These are phyloP conservation scores for Paraphysoderma sedebokerense DNA, from an alignment of 371 early-diverging fungal genomes.

Conservation along the genomic window DNA sequence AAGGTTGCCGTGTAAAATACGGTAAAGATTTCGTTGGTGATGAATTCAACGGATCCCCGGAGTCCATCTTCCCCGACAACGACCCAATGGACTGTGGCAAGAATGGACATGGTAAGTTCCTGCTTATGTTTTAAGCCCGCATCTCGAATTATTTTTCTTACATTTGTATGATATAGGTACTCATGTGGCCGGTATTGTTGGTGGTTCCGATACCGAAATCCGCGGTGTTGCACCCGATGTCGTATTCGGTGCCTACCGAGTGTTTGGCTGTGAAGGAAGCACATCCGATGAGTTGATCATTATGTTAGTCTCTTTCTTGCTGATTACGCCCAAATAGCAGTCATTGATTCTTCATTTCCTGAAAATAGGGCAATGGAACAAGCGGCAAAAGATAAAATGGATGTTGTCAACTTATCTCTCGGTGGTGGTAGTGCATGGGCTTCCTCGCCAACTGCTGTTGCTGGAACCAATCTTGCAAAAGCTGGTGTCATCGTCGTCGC, in stretches of 20 bases:
- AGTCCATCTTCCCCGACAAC: slow-evolving; percentile 3
- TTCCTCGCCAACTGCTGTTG: background rate
- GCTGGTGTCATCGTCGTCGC: background rate
- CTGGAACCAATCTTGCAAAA: background rate
- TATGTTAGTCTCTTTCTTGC: background rate
- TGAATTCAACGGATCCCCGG: slow-evolving; percentile 1
- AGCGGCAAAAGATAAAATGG: background rate
- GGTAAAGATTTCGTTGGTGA: slow-evolving; percentile 16
- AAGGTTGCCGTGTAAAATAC: slow-evolving; percentile 25
- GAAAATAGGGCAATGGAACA: background rate
- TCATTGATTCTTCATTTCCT: too few species aligned
- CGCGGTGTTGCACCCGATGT: slow-evolving; percentile 19
- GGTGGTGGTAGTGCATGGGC: slow-evolving; percentile 10
- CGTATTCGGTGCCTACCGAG: background rate
- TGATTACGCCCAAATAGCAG: background rate
- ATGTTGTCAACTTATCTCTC: slow-evolving; percentile 10
- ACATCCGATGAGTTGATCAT: background rate
- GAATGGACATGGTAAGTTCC: too few species aligned
- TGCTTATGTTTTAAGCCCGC: too few species aligned
- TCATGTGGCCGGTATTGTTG: slow-evolving; percentile 15
- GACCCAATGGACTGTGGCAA: background rate
- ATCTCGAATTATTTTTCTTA: too few species aligned
- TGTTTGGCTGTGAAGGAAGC: background rate
- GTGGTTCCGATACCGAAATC: slow-evolving; percentile 6
- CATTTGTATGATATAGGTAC: too few species aligned